Base-by-base conservation (phyloP, 2,329 filamentous ascomycete species). In the Botrytis fabae region DNA sequence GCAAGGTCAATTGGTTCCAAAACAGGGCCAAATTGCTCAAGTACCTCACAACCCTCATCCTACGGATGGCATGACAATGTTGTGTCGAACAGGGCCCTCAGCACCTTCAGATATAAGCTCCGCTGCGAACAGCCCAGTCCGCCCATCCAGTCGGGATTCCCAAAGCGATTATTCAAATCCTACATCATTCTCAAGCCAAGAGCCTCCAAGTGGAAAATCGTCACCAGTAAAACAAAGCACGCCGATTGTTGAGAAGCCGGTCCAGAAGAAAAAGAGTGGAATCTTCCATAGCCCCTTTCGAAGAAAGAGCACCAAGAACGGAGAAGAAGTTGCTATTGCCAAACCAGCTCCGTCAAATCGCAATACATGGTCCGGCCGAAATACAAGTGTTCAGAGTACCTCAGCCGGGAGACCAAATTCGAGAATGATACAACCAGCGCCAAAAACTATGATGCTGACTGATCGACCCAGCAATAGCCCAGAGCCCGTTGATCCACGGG, bases 261-360 rank as follows among this genome's bases (percentile, higher is more conserved):
- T 94, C 25, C 86, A 87, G 70, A 90, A 91, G 83, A 91, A 87
- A 83, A 91, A 88, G 83, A 90, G 89, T 82, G 97, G 93, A 74
- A 98, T 98, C 83, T 97, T 99, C 84, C 93, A 95, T 80, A 95
- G 93, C 76, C 95, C 95, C 0, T 99, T 99, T 85, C 88, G 95
- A 46, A 90, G 95, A 72, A 97, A 97, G 88, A 97, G 95, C 81
- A 94, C 92, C 79, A 89, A 89, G 76, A 90, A 92, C 71, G 95
- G 93, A 79, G 93, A 93, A 62, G 79, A 85, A 5, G 84, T 85
- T 62, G 72, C 74, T 70, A 68, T 73, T 35, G 71, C 72, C 6
- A 75, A 78, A 20, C 78, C 65, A 38, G 40, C 83, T 9, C 77
- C 82, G 1, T 80, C 83, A 1, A 87, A 83, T 79, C 83, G 90